phyloP scores from a whole-genome alignment of 257 asterid species.

The Fraxinus quadrangulata region DNA sequence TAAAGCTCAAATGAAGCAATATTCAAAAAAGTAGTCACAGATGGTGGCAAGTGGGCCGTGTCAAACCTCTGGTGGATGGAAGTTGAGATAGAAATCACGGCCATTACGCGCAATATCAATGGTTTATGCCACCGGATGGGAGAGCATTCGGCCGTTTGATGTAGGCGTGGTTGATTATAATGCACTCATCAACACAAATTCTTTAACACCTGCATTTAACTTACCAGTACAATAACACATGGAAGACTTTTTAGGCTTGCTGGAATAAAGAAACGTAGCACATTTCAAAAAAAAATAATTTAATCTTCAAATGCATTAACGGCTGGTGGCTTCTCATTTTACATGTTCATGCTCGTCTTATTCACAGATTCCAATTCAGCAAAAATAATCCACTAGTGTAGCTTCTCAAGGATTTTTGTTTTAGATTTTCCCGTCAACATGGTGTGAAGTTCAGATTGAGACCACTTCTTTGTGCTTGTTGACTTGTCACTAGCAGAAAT shows the following conservation, averaged over 20 bases:
- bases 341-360: constrained; percentile 22
- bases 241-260: constrained; percentile 25
- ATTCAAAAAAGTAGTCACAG: too few relatives aligned
- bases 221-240: constrained; percentile 25
- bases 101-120: too few relatives aligned
- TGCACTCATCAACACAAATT: background rate
- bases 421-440: constrained; percentile 49
- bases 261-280: constrained; percentile 8
- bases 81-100: too few relatives aligned
- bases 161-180: too few relatives aligned
- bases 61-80: too few relatives aligned
- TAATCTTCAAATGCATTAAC: constrained; percentile 16
- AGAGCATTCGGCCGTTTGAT: too few relatives aligned
- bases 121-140: too few relatives aligned
- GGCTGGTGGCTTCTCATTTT: constrained; percentile 20
- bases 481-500: constrained; percentile 19
- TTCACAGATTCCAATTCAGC: constrained; percentile 29
- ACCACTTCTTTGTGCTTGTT: constrained; percentile 28
- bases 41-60: too few relatives aligned
- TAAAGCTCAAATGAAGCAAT: too few relatives aligned
- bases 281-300: too few relatives aligned
- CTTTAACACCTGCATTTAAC: constrained; percentile 26
- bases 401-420: constrained; percentile 38
- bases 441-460: constrained; percentile 33
- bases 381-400: constrained; percentile 36